These are phyloP conservation scores for Rhizophora apiculata DNA, from an alignment of 345 rosid species.

Conservation along the genomic window DNA sequence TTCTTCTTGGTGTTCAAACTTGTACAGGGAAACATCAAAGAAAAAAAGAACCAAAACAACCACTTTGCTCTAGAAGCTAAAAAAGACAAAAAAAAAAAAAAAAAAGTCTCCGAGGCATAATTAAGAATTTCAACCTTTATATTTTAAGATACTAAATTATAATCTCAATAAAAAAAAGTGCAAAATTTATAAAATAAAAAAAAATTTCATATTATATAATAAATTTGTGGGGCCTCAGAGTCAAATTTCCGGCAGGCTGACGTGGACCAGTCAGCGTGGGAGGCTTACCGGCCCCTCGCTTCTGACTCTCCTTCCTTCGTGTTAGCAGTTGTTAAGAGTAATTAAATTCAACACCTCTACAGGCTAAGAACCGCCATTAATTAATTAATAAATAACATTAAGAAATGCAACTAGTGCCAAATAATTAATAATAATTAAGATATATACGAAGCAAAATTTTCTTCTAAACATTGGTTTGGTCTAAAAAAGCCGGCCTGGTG, in stretches of 20 bases:
- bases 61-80: not conserved
- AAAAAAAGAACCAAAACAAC: not conserved
- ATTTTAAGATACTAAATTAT: too few species aligned
- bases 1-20: not conserved
- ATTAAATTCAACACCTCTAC: too few species aligned
- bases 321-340: too few species aligned
- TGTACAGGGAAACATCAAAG: not conserved
- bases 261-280: slow-evolving; percentile 31
- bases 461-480: slow-evolving; percentile 28
- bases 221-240: not conserved
- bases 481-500: slow-evolving; percentile 19
- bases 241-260: slow-evolving; percentile 12
- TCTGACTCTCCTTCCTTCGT: not conserved
- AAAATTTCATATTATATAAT: too few species aligned
- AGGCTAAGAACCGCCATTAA: not conserved
- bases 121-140: not conserved
- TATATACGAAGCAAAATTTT: not conserved
- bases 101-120: not conserved
- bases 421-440: not conserved
- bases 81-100: not conserved
- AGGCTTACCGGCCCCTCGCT: slow-evolving; percentile 30
- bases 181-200: too few species aligned
- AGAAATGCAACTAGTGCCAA: too few species aligned
- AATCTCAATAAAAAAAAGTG: too few species aligned
- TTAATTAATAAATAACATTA: too few species aligned